Evolutionary conservation across 2,329 filamentous ascomycete species (phyloP).

Genomic region (Calycina herbarum): DNA sequence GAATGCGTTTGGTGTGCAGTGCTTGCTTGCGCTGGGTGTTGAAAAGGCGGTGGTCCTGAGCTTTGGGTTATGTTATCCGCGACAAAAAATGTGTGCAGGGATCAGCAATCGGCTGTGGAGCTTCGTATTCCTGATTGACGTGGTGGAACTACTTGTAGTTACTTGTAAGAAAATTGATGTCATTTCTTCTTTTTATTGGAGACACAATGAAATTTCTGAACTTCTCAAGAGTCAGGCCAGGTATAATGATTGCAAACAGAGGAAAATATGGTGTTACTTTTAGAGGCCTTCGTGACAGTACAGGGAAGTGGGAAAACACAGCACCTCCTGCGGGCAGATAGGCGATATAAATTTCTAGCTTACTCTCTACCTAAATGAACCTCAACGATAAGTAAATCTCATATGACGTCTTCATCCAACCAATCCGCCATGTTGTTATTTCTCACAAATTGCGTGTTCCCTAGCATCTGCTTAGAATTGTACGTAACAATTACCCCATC

Average conservation of each 20-base stretch:
- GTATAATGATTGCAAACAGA: no score
- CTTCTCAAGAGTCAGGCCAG: not conserved
- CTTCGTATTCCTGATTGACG: not conserved
- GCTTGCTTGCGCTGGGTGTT: not conserved
- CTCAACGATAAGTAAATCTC: not conserved
- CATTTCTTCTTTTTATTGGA: not conserved
- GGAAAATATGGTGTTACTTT: not conserved
- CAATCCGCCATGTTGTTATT: not conserved
- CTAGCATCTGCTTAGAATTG: constrained; percentile 23
- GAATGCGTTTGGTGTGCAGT: not conserved
- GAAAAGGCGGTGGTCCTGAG: not conserved
- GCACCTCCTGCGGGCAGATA: not conserved
- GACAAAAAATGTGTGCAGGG: constrained; percentile 1
- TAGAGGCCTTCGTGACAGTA: not conserved
- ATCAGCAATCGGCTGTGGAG: not conserved
- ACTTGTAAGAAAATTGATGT: not conserved
- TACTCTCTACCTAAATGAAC: not conserved
- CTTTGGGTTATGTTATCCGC: not conserved
- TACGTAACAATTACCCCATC: constrained; percentile 4
- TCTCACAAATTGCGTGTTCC: constrained; percentile 19
- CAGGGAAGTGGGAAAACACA: not conserved
- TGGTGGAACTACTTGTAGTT: no score
- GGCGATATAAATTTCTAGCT: not conserved
- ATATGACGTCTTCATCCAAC: not conserved
- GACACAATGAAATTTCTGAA: not conserved